Evolutionary conservation across 306 rosid species (phyloP).

Genomic region (Pyrus betulifolia): DNA sequence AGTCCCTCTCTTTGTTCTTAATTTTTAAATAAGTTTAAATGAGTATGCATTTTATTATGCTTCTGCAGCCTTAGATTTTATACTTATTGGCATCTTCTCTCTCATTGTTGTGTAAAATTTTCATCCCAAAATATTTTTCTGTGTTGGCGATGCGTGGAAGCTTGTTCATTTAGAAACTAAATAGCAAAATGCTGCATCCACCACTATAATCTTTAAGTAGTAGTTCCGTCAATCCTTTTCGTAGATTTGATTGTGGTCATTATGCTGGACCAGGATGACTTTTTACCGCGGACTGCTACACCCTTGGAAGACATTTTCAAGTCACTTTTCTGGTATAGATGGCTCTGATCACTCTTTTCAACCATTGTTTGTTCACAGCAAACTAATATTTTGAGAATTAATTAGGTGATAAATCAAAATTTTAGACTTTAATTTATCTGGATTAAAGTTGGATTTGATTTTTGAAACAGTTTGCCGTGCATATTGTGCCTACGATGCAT

Average conservation of each 20-base stretch:
- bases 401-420: not conserved
- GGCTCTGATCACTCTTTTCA: conserved; percentile 1
- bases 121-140: not conserved
- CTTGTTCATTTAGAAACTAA: not conserved
- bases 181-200: not conserved
- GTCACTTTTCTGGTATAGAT: conserved; percentile 81
- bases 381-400: not conserved
- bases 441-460: conserved; percentile 3
- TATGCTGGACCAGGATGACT: conserved; percentile 71
- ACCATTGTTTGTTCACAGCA: not conserved
- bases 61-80: not conserved
- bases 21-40: not conserved
- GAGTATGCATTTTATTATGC: not conserved
- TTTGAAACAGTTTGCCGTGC: conserved; percentile 73
- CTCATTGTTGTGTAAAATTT: not conserved
- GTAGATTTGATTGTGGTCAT: conserved; percentile 19
- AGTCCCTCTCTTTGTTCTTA: conserved; percentile 1
- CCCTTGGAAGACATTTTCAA: conserved; percentile 97
- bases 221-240: not conserved
- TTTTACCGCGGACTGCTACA: conserved; percentile 92
- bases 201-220: not conserved
- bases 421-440: not conserved
- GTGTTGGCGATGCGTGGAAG: conserved; percentile 6
- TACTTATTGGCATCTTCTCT: not conserved
- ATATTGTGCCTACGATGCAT: conserved; percentile 68